Conservation (phyloP, 1,139 yeast genomes). For the Yamadazyma friedrichii region DNA sequence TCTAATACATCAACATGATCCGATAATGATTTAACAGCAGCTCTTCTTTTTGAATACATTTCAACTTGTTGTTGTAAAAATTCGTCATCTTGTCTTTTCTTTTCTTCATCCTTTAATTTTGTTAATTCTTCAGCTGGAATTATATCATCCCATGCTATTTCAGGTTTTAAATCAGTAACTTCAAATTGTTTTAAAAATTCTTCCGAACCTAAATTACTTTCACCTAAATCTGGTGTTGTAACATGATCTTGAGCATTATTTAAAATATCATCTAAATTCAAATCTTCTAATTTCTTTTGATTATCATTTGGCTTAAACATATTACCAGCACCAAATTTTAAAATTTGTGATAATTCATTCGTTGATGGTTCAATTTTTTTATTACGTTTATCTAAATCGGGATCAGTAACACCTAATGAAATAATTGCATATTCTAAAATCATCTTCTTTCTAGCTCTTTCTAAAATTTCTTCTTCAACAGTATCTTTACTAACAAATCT, state of each 20-base stretch:
- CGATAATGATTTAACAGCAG: conserved; percentile 61
- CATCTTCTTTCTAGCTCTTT: conserved; percentile 97
- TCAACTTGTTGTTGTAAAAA: conserved; percentile 88
- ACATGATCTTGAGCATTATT: conserved; percentile 97
- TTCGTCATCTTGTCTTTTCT: conserved; percentile 79
- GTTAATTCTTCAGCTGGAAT: conserved; percentile 93
- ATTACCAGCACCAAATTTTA: conserved; percentile 97
- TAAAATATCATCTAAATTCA: conserved; percentile 93
- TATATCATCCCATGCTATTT: conserved; percentile 98
- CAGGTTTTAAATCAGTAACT: conserved; percentile 98
- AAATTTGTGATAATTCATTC: conserved; percentile 85
- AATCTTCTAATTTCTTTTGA: conserved; percentile 91
- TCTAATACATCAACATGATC: conserved; percentile 32
- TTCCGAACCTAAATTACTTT: conserved; percentile 95
- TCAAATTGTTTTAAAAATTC: conserved; percentile 96
- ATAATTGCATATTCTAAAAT: conserved; percentile 96
- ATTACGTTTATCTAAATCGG: conserved; percentile 38
- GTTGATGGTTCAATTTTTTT: conserved; percentile 68
- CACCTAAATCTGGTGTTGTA: conserved; percentile 95
- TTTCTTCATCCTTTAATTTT: conserved; percentile 88
- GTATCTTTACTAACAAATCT: conserved; percentile 96
- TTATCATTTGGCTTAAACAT: conserved; percentile 94
- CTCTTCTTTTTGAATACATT: conserved; percentile 78
- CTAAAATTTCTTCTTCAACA: conserved; percentile 94
- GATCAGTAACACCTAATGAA: conserved; percentile 91